Percentiles rank a stretch among this genome's conserved stretches.
Evolutionary conservation across 495 filamentous ascomycete species (phyloP).

Genomic region (Talaromyces wortmannii): DNA sequence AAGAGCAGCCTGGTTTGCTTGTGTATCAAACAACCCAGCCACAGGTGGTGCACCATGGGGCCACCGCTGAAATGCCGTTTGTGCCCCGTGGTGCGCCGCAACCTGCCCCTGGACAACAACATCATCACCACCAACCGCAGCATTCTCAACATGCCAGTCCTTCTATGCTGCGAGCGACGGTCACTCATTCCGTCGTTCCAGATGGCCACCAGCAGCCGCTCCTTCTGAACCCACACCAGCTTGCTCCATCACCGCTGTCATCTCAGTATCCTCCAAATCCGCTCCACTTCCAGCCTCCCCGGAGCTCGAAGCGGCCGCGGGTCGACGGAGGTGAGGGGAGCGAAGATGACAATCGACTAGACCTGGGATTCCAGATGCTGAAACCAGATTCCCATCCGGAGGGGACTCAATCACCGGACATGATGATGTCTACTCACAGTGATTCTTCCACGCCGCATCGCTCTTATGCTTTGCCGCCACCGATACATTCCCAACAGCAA

Average conservation of each 20-base stretch:
- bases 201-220: conserved; percentile 18
- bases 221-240: conserved; percentile 23
- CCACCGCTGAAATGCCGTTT: conserved; percentile 22
- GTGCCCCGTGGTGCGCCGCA: conserved; percentile 19
- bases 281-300: conserved; percentile 23
- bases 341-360: conserved; percentile 13
- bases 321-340: conserved; percentile 15
- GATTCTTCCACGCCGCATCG: conserved; percentile 20
- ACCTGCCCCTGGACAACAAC: conserved; percentile 22
- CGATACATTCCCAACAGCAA: conserved; percentile 12
- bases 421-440: conserved; percentile 23
- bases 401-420: conserved; percentile 19
- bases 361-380: conserved; percentile 20
- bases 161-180: conserved; percentile 20
- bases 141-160: conserved; percentile 16
- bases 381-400: conserved; percentile 18
- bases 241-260: conserved; percentile 23
- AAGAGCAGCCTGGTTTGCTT: conserved; percentile 26
- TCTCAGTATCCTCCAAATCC: conserved; percentile 22
- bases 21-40: conserved; percentile 23
- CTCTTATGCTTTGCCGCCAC: conserved; percentile 22
- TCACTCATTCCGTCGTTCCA: conserved; percentile 17
- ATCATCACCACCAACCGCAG: conserved; percentile 8
- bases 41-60: conserved; percentile 20
- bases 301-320: conserved; percentile 24